Evolutionary conservation across 2,329 filamentous ascomycete genomes (phyloP).

Genomic region (Talaromyces pinophilus): DNA sequence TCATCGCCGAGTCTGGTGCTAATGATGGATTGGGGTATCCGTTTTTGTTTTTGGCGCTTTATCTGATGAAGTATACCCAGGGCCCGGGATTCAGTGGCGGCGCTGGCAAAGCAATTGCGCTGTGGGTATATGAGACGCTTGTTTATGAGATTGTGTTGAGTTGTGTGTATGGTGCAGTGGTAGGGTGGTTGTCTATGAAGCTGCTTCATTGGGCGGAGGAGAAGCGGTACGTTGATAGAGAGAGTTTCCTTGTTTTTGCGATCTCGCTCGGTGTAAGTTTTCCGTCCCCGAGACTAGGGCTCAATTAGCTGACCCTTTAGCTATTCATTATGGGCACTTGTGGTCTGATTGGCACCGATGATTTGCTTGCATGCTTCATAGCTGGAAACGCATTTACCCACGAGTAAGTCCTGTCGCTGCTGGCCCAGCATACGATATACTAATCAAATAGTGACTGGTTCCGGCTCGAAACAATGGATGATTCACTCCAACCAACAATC

Average conservation of each 20-base stretch:
- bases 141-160: conserved; percentile 80
- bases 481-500: conserved; percentile 89
- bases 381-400: conserved; percentile 89
- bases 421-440: background rate
- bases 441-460: conserved; percentile 73
- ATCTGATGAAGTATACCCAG: conserved; percentile 74
- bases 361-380: conserved; percentile 88
- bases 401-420: conserved; percentile 56
- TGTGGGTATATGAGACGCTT: conserved; percentile 87
- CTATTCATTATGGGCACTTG: conserved; percentile 86
- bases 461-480: conserved; percentile 81
- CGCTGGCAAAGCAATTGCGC: conserved; percentile 65
- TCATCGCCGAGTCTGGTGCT: conserved; percentile 78
- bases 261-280: conserved; percentile 72
- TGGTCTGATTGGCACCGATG: conserved; percentile 83
- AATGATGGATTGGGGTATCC: conserved; percentile 90
- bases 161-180: conserved; percentile 70
- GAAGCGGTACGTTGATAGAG: conserved; percentile 77
- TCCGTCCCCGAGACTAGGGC: background rate
- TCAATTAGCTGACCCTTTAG: conserved; percentile 32
- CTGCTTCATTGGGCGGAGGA: conserved; percentile 82
- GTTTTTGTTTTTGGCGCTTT: conserved; percentile 81
- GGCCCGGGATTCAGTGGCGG: conserved; percentile 60
- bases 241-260: conserved; percentile 85
- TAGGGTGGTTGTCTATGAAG: conserved; percentile 80